These are phyloP conservation scores for Aschersonia sp. DNA, from an alignment of 2,329 filamentous ascomycete species.

Conservation along the genomic window DNA sequence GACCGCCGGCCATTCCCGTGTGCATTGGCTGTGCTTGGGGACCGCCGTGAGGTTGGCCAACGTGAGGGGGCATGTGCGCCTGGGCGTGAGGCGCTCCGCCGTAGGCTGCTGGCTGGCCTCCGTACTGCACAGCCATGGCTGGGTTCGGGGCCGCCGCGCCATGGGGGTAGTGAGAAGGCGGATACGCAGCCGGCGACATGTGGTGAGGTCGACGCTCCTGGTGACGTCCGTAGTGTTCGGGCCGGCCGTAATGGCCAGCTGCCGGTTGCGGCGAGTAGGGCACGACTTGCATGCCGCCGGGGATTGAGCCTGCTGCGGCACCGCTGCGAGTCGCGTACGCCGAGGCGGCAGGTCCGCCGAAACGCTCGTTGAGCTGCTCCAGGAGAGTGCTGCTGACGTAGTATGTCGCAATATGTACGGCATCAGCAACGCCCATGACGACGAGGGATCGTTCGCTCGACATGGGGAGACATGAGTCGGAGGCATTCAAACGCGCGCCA, in stretches of 20 bases:
- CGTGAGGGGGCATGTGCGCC: slow-evolving; percentile 51
- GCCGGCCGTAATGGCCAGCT: slow-evolving; percentile 81
- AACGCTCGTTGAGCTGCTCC: slow-evolving; percentile 93
- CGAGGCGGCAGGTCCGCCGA: slow-evolving; percentile 91
- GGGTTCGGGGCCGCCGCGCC: slow-evolving; percentile 44
- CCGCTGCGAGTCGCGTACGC: slow-evolving; percentile 93
- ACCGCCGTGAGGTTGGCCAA: slow-evolving; percentile 42
- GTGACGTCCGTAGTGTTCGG: slow-evolving; percentile 67
- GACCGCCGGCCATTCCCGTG: slow-evolving; percentile 41
- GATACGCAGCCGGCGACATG: slow-evolving; percentile 59
- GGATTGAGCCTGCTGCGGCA: slow-evolving; percentile 82
- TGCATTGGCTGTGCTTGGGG: slow-evolving; percentile 65
- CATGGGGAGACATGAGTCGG: slow-evolving; percentile 82
- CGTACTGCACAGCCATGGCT: slow-evolving; percentile 66
- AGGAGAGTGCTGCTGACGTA: slow-evolving; percentile 97
- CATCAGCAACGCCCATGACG: slow-evolving; percentile 93
- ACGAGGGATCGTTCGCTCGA: slow-evolving; percentile 97
- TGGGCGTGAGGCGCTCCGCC: slow-evolving; percentile 64
- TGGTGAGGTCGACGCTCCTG: slow-evolving; percentile 62
- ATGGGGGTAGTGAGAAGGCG: slow-evolving; percentile 52
- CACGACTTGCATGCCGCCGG: slow-evolving; percentile 98
- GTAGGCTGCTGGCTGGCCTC: slow-evolving; percentile 60
- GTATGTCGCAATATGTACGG: slow-evolving; percentile 97
- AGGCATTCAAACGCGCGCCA: slow-evolving; percentile 89
- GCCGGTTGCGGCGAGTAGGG: slow-evolving; percentile 90